A percentile compares a stretch with the other conserved stretches of the same genome.
Conservation (phyloP, 202 grass and related monocot species). For the Setaria italica region DNA sequence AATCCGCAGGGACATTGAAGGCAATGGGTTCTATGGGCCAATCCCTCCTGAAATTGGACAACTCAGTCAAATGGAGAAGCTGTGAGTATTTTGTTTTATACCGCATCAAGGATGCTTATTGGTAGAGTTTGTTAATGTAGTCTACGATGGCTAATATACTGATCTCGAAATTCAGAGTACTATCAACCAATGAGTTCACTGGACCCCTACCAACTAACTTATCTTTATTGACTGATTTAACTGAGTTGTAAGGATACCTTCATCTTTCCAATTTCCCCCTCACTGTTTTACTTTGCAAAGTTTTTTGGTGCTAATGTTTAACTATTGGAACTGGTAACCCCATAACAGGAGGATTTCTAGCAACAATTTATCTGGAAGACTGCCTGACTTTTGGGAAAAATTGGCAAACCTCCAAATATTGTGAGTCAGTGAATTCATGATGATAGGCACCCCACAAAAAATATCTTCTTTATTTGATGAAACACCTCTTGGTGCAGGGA, state of each 20-base stretch:
- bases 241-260: slow-evolving; percentile 70
- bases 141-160: background rate
- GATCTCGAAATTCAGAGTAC: slow-evolving; percentile 54
- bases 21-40: slow-evolving; percentile 63
- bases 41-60: slow-evolving; percentile 64
- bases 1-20: slow-evolving; percentile 79
- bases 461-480: slow-evolving; percentile 28
- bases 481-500: slow-evolving; percentile 58
- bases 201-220: slow-evolving; percentile 67
- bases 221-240: slow-evolving; percentile 70
- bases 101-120: background rate
- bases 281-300: background rate
- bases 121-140: background rate
- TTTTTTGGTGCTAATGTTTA: slow-evolving; percentile 31
- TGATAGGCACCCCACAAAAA: slow-evolving; percentile 6
- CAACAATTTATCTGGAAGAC: slow-evolving; percentile 78
- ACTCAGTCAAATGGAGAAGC: slow-evolving; percentile 61
- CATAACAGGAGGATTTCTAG: slow-evolving; percentile 79
- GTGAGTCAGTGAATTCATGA: slow-evolving; percentile 55
- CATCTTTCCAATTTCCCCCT: slow-evolving; percentile 17
- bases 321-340: slow-evolving; percentile 34
- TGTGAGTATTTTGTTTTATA: slow-evolving; percentile 58
- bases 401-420: slow-evolving; percentile 70
- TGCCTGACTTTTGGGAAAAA: slow-evolving; percentile 73
- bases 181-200: slow-evolving; percentile 86